phyloP scores from a whole-genome alignment of 2,329 filamentous ascomycete genomes.

The Triangularia verruculosa region DNA sequence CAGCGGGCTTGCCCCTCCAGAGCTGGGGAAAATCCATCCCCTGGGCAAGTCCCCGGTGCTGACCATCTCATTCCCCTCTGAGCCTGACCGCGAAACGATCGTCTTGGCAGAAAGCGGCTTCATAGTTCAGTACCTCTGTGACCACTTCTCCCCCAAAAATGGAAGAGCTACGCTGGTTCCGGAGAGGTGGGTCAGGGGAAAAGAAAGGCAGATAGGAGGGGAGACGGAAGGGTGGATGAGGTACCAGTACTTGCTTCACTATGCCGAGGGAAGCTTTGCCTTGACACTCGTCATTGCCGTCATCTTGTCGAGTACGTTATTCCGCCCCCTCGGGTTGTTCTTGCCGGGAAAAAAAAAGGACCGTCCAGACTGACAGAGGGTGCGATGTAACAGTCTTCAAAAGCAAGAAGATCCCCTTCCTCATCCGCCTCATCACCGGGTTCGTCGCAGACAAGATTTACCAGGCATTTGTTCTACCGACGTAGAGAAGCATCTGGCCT shows the following conservation, averaged over 20 bases:
- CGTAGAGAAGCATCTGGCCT: slow-evolving; percentile 41
- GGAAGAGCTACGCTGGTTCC: slow-evolving; percentile 44
- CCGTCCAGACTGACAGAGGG: background rate
- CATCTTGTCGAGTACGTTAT: slow-evolving; percentile 49
- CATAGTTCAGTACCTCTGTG: slow-evolving; percentile 76
- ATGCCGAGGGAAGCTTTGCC: slow-evolving; percentile 79
- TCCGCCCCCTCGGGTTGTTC: no score
- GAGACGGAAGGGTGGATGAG: slow-evolving; percentile 57
- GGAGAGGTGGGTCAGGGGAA: slow-evolving; percentile 48
- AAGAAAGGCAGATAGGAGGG: slow-evolving; percentile 51
- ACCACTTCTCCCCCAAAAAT: slow-evolving; percentile 47
- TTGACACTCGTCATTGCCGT: slow-evolving; percentile 61
- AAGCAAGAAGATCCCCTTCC: slow-evolving; percentile 46
- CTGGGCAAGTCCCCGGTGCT: slow-evolving; percentile 82
- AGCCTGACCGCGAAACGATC: slow-evolving; percentile 38
- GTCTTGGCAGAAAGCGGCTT: slow-evolving; percentile 76
- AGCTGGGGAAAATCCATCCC: slow-evolving; percentile 73
- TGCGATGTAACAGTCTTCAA: slow-evolving; percentile 38
- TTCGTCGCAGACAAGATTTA: slow-evolving; percentile 41
- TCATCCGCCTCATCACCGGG: slow-evolving; percentile 49
- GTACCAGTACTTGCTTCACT: slow-evolving; percentile 71
- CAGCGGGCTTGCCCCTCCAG: slow-evolving; percentile 61
- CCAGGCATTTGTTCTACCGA: slow-evolving; percentile 42
- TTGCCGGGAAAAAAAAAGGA: background rate
- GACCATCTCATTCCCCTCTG: slow-evolving; percentile 44